phyloP scores from a whole-genome alignment of 2,329 filamentous ascomycete genomes.

The Cadophora sp. region DNA sequence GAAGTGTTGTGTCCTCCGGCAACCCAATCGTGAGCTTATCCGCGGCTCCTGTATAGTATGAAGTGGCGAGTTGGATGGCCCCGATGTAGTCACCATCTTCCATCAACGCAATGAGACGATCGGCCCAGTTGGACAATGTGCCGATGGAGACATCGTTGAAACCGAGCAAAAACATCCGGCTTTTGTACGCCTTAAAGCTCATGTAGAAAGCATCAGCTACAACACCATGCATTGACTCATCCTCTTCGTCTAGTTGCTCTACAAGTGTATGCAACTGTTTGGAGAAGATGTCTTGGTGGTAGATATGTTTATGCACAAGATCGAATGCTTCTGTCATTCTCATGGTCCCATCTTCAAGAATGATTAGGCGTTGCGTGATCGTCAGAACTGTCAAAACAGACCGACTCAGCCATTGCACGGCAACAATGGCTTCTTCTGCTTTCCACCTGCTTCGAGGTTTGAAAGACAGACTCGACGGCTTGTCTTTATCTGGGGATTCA shows the following conservation, averaged over 20 bases:
- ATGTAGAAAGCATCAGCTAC: constrained; percentile 98
- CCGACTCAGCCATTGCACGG: constrained; percentile 94
- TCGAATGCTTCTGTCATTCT: constrained; percentile 95
- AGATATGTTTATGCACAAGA: constrained; percentile 88
- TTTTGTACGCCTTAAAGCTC: constrained; percentile 96
- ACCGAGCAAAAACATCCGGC: constrained; percentile 89
- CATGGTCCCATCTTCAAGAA: constrained; percentile 88
- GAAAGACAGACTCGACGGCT: constrained; percentile 80
- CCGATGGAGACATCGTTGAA: constrained; percentile 93
- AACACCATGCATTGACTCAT: constrained; percentile 90
- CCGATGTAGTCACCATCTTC: constrained; percentile 95
- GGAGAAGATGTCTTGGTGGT: constrained; percentile 90
- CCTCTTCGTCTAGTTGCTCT: constrained; percentile 86
- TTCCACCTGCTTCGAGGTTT: constrained; percentile 86
- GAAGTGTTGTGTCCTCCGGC: constrained; percentile 78
- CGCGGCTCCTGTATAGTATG: constrained; percentile 89
- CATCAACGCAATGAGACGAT: constrained; percentile 91
- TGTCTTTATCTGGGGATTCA: constrained; percentile 72
- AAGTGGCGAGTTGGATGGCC: constrained; percentile 87
- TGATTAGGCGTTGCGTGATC: constrained; percentile 90
- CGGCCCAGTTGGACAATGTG: constrained; percentile 95
- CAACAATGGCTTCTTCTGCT: constrained; percentile 93
- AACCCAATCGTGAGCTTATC: constrained; percentile 94
- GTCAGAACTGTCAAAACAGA: constrained; percentile 92
- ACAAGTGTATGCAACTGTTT: constrained; percentile 83